Conservation (phyloP, 371 early-diverging fungal genomes). For the Dinochytrium kinnereticum region DNA sequence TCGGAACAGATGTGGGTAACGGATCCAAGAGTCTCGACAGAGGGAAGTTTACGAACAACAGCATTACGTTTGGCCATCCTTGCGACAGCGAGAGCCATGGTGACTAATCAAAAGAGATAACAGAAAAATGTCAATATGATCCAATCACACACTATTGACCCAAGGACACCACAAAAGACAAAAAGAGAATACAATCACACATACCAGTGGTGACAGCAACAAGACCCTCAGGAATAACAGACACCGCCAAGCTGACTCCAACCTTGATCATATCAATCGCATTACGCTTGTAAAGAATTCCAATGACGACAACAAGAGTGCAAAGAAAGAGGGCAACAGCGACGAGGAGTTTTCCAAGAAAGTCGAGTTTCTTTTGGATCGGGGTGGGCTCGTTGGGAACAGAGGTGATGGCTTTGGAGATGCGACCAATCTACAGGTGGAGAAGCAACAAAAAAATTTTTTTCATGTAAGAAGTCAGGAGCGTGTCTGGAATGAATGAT, state of each 20-base stretch:
- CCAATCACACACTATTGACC: not conserved
- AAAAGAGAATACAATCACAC: constrained; percentile 17
- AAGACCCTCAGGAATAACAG: constrained; percentile 95
- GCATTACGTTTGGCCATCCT: constrained; percentile 87
- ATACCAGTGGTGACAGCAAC: constrained; percentile 74
- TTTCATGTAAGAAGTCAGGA: not conserved
- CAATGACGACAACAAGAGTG: constrained; percentile 81
- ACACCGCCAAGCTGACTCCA: constrained; percentile 79
- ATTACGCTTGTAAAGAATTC: constrained; percentile 69
- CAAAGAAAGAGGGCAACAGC: constrained; percentile 74
- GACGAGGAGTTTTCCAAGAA: constrained; percentile 76
- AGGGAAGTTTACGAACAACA: constrained; percentile 85
- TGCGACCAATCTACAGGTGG: constrained; percentile 73
- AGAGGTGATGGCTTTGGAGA: constrained; percentile 82
- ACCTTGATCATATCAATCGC: constrained; percentile 63
- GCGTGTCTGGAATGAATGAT: constrained; percentile 4
- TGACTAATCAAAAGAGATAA: constrained; percentile 50
- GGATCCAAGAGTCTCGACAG: constrained; percentile 88
- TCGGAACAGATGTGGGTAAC: constrained; percentile 94
- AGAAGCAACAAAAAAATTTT: not conserved
- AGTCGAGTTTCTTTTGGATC: constrained; percentile 76
- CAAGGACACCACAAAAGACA: not conserved
- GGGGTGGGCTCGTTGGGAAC: constrained; percentile 71
- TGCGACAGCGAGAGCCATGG: constrained; percentile 91
- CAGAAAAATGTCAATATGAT: too few relatives aligned